Base-by-base conservation (phyloP, 2,329 filamentous ascomycete genomes). In the Penicillium sp. region DNA sequence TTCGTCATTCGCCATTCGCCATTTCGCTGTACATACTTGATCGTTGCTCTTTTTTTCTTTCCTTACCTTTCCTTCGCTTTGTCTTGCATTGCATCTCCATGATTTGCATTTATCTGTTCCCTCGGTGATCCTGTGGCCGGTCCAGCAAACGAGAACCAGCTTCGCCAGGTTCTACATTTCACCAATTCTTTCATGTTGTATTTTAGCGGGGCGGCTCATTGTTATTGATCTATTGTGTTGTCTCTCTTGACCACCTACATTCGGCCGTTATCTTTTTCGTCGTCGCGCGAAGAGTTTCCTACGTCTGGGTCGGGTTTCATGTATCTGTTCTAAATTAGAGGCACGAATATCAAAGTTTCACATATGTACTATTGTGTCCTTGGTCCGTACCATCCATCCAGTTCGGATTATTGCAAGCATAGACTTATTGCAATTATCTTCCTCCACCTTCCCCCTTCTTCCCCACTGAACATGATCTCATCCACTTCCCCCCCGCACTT, bases 201-300 rank as follows among this genome's bases (percentile, higher is more conserved):
- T 52, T 56, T 61, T 64, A 64, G 62, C 62, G 62, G 40, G 58
- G 43, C 44, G 56, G 54, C 24, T 50, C 26, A 53, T n/a, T 50
- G 39, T 34, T 41, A 51, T 46, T 26, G n/a, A 27, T 40, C 46
- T 32, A 29, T 32, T 23, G 13, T 12, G 7, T 39, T 18, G 20
- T 8, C 26, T 29, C 23, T 44, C 12, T 39, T 32, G 18, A 12
- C 17, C 40, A 9, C 13, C 24, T 27, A 2, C 26, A 18, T 13
- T 33, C 17, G 36, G 17, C 21, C 21, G 12, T 39, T 3, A 20
- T 39, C 24, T 27, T 5, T 10, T 27, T 6, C 24, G 34, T 37
- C 23, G 18, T 37, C 7, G 13, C 15, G 3, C 10, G 8, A 17
- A 7, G 15, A 15, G 34, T 23, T 8, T 37, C n/a, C 9, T 15